Percentiles rank a stretch among this genome's conserved stretches.
Evolutionary conservation across 2,329 filamentous ascomycete species (phyloP).

Genomic region (Stenocarpella maydis): DNA sequence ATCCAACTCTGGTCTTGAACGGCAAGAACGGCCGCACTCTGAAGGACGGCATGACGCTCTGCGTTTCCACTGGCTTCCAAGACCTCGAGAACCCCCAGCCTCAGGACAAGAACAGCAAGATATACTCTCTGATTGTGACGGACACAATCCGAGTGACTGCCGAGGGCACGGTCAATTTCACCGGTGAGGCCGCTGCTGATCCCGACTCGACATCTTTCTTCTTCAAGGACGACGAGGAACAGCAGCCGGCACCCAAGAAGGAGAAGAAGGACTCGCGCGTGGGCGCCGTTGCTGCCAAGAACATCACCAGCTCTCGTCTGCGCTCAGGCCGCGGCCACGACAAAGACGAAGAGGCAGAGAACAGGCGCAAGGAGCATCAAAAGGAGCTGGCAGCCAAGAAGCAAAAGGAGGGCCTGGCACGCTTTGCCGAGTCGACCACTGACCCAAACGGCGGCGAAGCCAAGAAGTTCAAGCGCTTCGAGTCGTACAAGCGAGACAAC

Average conservation of each 20-base stretch:
- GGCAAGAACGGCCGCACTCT: conserved; percentile 83
- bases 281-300: conserved; percentile 89
- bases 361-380: conserved; percentile 87
- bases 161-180: conserved; percentile 85
- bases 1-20: conserved; percentile 83
- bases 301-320: conserved; percentile 92
- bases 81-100: conserved; percentile 88
- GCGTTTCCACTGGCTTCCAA: conserved; percentile 86
- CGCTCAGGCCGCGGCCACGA: conserved; percentile 86
- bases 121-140: conserved; percentile 88
- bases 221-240: conserved; percentile 95
- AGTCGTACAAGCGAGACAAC: conserved; percentile 98
- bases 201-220: conserved; percentile 97
- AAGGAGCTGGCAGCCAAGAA: conserved; percentile 88
- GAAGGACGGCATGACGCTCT: conserved; percentile 97
- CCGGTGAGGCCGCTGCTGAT: conserved; percentile 89
- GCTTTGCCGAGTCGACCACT: conserved; percentile 85
- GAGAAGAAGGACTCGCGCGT: conserved; percentile 85
- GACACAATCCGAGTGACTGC: conserved; percentile 88
- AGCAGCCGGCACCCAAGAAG: conserved; percentile 87
- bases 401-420: conserved; percentile 83
- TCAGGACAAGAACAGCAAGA: conserved; percentile 88
- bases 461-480: conserved; percentile 99
- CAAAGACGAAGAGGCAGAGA: conserved; percentile 88
- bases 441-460: conserved; percentile 89